A percentile compares a stretch with the other conserved stretches of the same genome.
Conservation (phyloP, 2,329 filamentous ascomycete genomes). For the Colletotrichum melonis region DNA sequence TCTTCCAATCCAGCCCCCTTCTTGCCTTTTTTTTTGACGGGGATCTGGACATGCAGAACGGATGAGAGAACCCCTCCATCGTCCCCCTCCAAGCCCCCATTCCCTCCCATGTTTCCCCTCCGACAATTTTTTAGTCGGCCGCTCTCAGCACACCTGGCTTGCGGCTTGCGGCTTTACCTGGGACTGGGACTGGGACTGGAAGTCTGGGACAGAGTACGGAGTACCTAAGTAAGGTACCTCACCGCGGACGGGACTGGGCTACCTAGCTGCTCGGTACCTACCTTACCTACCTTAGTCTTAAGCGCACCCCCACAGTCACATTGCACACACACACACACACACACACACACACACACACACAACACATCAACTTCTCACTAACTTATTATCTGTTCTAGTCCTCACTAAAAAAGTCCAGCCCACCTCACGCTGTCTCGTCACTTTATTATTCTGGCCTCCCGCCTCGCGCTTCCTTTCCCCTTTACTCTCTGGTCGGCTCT, state of each 20-base stretch:
- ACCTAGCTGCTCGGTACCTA: background rate
- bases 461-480: slow-evolving; percentile 11
- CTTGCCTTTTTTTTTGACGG: background rate
- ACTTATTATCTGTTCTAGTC: slow-evolving; percentile 31
- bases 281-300: slow-evolving; percentile 17
- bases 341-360: slow-evolving; percentile 4
- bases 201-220: background rate
- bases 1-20: background rate
- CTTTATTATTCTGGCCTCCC: background rate
- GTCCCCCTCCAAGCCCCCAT: slow-evolving; percentile 3
- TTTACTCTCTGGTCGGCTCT: background rate
- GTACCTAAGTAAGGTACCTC: background rate
- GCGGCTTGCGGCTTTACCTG: too few species aligned
- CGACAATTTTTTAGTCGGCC: slow-evolving; percentile 12
- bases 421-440: background rate
- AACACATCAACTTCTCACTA: slow-evolving; percentile 18
- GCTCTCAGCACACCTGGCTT: slow-evolving; percentile 1
- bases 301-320: slow-evolving; percentile 31
- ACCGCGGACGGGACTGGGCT: background rate
- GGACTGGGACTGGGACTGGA: too few species aligned
- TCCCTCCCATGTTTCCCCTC: background rate
- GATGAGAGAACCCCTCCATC: slow-evolving; percentile 28
- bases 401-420: slow-evolving; percentile 31
- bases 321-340: slow-evolving; percentile 19
- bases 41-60: slow-evolving; percentile 11